phyloP scores from a whole-genome alignment of 2,329 filamentous ascomycete species.

The Paecilomyces variotii region DNA sequence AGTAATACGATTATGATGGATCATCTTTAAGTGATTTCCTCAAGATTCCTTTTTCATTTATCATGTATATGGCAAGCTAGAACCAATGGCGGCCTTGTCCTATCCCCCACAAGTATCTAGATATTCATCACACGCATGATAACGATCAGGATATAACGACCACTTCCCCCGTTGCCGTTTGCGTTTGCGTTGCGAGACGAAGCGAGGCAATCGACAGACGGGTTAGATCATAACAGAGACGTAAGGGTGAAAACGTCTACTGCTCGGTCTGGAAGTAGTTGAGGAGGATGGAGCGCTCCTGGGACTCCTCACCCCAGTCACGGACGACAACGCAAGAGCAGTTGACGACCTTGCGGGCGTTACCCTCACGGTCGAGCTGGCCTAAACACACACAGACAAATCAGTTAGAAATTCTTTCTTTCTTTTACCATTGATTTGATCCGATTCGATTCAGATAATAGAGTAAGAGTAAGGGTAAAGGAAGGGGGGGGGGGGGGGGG shows the following conservation, averaged over 20 bases:
- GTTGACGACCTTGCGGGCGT: constrained; percentile 99
- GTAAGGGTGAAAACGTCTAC: constrained; percentile 20
- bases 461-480: too few relatives aligned
- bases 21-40: not conserved
- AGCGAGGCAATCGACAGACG: not conserved
- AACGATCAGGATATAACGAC: not conserved
- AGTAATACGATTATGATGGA: too few relatives aligned
- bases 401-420: too few relatives aligned
- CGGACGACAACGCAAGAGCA: constrained; percentile 99
- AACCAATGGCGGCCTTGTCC: not conserved
- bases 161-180: not conserved
- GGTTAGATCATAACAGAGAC: not conserved
- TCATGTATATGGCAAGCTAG: not conserved
- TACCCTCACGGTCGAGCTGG: constrained; percentile 97
- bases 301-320: constrained; percentile 99
- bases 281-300: constrained; percentile 97
- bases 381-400: constrained; percentile 44
- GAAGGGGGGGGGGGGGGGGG: too few relatives aligned
- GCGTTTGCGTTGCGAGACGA: not conserved
- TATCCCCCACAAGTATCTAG: not conserved
- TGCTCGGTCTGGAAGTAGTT: constrained; percentile 97
- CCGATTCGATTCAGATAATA: too few relatives aligned
- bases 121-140: not conserved
- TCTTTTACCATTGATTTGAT: too few relatives aligned
- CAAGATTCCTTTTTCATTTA: not conserved